Percentiles rank a stretch among this genome's conserved stretches.
Evolutionary conservation across 1,284 basidiomycete species (phyloP).

Genomic region (Singerocomus inundabilis): DNA sequence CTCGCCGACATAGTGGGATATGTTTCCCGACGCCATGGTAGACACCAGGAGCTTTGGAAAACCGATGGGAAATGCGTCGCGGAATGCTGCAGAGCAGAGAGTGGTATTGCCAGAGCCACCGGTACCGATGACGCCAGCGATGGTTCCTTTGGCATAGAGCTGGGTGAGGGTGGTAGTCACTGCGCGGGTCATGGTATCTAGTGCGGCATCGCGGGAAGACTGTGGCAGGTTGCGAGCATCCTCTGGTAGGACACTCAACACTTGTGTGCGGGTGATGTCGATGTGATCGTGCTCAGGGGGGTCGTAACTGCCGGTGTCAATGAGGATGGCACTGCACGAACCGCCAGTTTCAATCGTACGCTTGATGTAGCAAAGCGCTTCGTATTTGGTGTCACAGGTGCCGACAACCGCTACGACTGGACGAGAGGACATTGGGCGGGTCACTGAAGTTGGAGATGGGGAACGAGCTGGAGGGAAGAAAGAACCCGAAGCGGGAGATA

Average conservation of each 20-base stretch:
- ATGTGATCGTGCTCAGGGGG: conserved; percentile 17
- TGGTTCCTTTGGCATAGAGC: conserved; percentile 9
- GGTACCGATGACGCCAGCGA: conserved; percentile 21
- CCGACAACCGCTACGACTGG: conserved; percentile 28
- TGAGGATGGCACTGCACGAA: conserved; percentile 24
- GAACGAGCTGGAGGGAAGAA: no score
- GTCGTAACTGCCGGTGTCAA: conserved; percentile 21
- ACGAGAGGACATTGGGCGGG: conserved; percentile 8
- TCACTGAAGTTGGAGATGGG: no score
- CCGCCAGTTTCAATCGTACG: conserved; percentile 7
- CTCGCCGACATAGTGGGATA: conserved; percentile 27
- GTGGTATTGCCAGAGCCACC: conserved; percentile 32
- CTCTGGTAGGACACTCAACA: conserved; percentile 13
- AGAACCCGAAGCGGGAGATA: no score
- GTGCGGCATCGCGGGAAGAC: conserved; percentile 7
- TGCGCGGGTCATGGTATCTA: conserved; percentile 22
- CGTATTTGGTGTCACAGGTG: conserved; percentile 31
- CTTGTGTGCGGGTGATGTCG: conserved; percentile 23
- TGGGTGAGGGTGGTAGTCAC: conserved; percentile 17
- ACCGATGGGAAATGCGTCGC: conserved; percentile 24
- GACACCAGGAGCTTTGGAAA: conserved; percentile 30
- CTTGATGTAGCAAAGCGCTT: conserved; percentile 25
- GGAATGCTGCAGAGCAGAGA: conserved; percentile 26
- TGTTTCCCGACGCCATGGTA: conserved; percentile 32
- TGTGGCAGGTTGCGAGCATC: background rate